Evolutionary conservation across 2,329 filamentous ascomycete species (phyloP).

Genomic region (Rhynchosporium secalis): DNA sequence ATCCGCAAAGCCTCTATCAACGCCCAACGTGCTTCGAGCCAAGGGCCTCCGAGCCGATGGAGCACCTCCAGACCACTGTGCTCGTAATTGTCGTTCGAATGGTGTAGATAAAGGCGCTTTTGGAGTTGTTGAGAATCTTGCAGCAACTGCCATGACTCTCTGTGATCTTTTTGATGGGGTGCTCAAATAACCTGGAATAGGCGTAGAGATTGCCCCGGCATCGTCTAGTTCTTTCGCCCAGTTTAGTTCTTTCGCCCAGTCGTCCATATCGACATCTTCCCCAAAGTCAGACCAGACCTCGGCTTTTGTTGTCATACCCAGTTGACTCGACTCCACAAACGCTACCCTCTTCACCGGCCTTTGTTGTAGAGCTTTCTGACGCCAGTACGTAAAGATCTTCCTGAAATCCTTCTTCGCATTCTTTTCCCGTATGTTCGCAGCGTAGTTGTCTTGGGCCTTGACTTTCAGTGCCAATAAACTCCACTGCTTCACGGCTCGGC

Average conservation of each 20-base stretch:
- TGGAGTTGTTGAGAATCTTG: constrained; percentile 46
- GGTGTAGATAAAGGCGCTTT: constrained; percentile 46
- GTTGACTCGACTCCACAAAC: constrained; percentile 14
- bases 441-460: constrained; percentile 33
- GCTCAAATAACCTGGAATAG: constrained; percentile 37
- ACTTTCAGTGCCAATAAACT: constrained; percentile 35
- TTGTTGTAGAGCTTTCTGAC: constrained; percentile 32
- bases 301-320: constrained; percentile 28
- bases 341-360: constrained; percentile 22
- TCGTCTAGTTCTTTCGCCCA: constrained; percentile 30
- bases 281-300: constrained; percentile 39
- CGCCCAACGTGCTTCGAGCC: constrained; percentile 29
- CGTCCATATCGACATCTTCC: constrained; percentile 33
- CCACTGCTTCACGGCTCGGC: constrained; percentile 38
- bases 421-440: constrained; percentile 37
- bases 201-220: constrained; percentile 24
- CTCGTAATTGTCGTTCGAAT: constrained; percentile 43
- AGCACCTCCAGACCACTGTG: constrained; percentile 34
- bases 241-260: constrained; percentile 28
- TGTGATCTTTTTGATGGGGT: constrained; percentile 51
- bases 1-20: constrained; percentile 34
- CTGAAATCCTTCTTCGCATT: constrained; percentile 39
- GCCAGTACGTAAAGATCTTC: constrained; percentile 40
- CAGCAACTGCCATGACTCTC: constrained; percentile 43
- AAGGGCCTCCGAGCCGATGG: constrained; percentile 25